Evolutionary conservation across 83 land plant species (phyloP), one percentile per base, ranked within the genome.

Genomic region (Thuja plicata): DNA sequence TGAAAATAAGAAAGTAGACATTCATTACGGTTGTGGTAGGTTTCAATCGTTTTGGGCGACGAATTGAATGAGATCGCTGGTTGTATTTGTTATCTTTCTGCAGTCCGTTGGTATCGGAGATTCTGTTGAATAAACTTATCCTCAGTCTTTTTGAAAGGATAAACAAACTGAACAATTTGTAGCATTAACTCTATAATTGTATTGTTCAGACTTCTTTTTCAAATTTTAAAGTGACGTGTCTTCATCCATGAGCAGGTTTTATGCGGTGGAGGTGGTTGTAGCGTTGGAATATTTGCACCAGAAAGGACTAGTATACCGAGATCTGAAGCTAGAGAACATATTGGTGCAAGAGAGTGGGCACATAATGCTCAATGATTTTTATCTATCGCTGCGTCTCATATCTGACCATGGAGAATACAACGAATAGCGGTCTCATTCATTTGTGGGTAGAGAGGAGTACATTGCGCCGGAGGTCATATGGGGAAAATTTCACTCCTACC

Each of bases 371-470:
- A 83, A 54, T 8, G 85, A 83, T n/a, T 83, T 83, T 6, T 54
- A 83, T 83, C 85, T 83, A 1, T 83, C 85, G 0, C 52, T 83
- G 52, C 85, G 85, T 19, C 85, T 83, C 85, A 27, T 45, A 9
- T 45, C 85, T 0, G 85, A 82, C 2, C 48, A 91, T 71, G 54
- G 89, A 70, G 5, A 90, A 88, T 52, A 91, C 90, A 13, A 84
- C 91, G 13, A 87, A 92, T 1, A 91, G 89, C 81, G 88, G 66
- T 90, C 93, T 30, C 87, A 90, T 88, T 94, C 94, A 35, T 93
- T 97, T 87, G 97, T 95, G 83, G 98, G 98, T 0, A 97, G 97
- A 45, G 96, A 93, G 84, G 98, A 97, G 90, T 96, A 96, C 91
- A 95, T 96, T 27, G 90, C 98, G 30, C 98, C 98, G 54, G 98